phyloP scores from a whole-genome alignment of 2,329 filamentous ascomycete genomes.

The Penicillium corylophilum region DNA sequence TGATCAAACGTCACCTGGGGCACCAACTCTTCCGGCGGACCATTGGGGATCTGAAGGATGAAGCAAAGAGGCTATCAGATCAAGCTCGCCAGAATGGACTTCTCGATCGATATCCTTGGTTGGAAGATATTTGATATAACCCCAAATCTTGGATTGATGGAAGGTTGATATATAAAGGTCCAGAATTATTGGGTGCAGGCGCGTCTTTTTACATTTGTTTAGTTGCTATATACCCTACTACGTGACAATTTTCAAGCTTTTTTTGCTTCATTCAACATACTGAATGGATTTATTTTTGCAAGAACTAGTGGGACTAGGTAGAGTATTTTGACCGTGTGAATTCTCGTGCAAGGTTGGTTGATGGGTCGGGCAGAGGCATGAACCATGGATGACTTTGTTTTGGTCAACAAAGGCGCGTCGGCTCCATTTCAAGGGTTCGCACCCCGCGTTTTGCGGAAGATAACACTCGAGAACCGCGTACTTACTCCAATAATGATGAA shows the following conservation, averaged over 20 bases:
- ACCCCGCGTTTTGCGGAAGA: neutral
- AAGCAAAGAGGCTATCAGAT: neutral
- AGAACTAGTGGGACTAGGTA: too few relatives aligned
- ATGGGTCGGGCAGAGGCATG: slow-evolving; percentile 7
- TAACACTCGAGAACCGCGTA: neutral
- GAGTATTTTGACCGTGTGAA: neutral
- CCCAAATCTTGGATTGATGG: neutral
- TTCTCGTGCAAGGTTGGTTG: neutral
- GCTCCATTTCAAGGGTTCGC: neutral
- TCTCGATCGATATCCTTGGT: neutral
- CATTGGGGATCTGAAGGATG: neutral
- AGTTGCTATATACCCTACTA: neutral
- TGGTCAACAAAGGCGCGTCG: slow-evolving; percentile 10
- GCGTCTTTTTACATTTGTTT: neutral
- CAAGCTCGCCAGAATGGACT: neutral
- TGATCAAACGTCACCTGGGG: slow-evolving; percentile 5
- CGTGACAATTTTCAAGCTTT: too few relatives aligned
- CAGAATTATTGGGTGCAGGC: too few relatives aligned
- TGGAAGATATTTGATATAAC: neutral
- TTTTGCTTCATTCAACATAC: too few relatives aligned
- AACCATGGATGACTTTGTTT: slow-evolving; percentile 29
- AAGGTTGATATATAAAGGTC: neutral
- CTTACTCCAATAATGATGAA: neutral
- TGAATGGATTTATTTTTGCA: neutral
- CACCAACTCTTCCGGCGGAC: slow-evolving; percentile 2